Percentiles rank a stretch among this genome's conserved stretches.
These are phyloP conservation scores for cucumber (Cucumis sativus) DNA, from an alignment of 306 rosid species.

Conservation along the genomic window DNA sequence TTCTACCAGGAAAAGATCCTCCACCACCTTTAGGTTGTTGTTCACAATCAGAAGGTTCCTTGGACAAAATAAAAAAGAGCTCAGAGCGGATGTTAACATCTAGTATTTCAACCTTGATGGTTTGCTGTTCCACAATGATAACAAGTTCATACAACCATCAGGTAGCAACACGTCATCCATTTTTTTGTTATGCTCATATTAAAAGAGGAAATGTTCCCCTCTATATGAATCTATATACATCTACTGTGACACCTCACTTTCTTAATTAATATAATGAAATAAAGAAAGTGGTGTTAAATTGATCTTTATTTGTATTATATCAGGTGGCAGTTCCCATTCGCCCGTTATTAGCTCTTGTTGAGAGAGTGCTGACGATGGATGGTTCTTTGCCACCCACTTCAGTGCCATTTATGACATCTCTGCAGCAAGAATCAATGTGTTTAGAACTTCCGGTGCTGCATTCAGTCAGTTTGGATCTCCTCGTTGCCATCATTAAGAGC, in stretches of 20 bases:
- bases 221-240: not conserved
- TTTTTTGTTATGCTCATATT: not conserved
- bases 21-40: slow-evolving; percentile 53
- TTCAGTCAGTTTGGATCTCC: slow-evolving; percentile 53
- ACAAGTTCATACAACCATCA: slow-evolving; percentile 60
- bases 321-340: slow-evolving; percentile 68
- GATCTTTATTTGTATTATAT: slow-evolving; percentile 5
- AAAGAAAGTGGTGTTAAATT: not conserved
- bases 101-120: slow-evolving; percentile 45
- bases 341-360: slow-evolving; percentile 40
- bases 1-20: slow-evolving; percentile 46
- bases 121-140: slow-evolving; percentile 59
- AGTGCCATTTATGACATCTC: slow-evolving; percentile 52
- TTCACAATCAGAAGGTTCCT: slow-evolving; percentile 24
- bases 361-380: slow-evolving; percentile 67
- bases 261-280: not conserved
- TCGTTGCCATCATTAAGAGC: slow-evolving; percentile 47
- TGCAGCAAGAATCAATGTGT: slow-evolving; percentile 70
- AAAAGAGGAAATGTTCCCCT: not conserved
- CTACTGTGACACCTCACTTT: not conserved
- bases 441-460: slow-evolving; percentile 82
- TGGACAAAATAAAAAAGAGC: slow-evolving; percentile 22
- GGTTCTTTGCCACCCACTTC: slow-evolving; percentile 56
- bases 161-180: slow-evolving; percentile 29
- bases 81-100: slow-evolving; percentile 30